Conservation (phyloP, 352 stramenopile genomes). For the Globisporangium megalacanthum region DNA sequence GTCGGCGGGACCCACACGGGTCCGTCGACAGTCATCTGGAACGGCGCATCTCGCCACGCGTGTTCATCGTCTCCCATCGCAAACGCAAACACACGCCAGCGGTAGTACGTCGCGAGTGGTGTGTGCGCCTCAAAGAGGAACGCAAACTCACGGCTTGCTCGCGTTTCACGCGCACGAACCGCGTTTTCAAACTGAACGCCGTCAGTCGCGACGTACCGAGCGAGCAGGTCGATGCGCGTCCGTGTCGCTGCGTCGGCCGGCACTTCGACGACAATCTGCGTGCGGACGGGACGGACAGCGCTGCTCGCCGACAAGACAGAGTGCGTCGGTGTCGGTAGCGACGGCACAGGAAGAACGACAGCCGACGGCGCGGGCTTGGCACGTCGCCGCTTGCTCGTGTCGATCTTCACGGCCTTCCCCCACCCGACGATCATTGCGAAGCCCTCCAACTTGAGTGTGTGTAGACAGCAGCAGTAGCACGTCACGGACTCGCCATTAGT, state of each 20-base stretch:
- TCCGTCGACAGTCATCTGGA: conserved; percentile 56
- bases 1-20: conserved; percentile 55
- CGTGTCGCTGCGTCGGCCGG: conserved; percentile 26
- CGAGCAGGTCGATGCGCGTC: conserved; percentile 40
- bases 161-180: conserved; percentile 36
- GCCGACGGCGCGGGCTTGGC: conserved; percentile 9
- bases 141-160: conserved; percentile 24
- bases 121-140: conserved; percentile 47
- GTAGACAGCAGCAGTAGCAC: conserved; percentile 2
- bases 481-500: conserved; percentile 12
- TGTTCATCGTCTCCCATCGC: conserved; percentile 54
- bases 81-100: conserved; percentile 68
- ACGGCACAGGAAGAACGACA: conserved; percentile 5
- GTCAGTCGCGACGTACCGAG: conserved; percentile 56
- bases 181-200: conserved; percentile 63
- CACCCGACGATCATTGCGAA: conserved; percentile 73
- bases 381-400: conserved; percentile 17
- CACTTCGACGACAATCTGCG: conserved; percentile 31
- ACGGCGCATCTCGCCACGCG: conserved; percentile 44
- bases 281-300: conserved; percentile 1
- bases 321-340: not conserved
- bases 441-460: conserved; percentile 47
- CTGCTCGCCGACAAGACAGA: not conserved
- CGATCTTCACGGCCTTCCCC: conserved; percentile 80
- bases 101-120: conserved; percentile 49